These are phyloP conservation scores for Suillus tomentosus DNA, from an alignment of 768 basidiomycete species.

Conservation along the genomic window DNA sequence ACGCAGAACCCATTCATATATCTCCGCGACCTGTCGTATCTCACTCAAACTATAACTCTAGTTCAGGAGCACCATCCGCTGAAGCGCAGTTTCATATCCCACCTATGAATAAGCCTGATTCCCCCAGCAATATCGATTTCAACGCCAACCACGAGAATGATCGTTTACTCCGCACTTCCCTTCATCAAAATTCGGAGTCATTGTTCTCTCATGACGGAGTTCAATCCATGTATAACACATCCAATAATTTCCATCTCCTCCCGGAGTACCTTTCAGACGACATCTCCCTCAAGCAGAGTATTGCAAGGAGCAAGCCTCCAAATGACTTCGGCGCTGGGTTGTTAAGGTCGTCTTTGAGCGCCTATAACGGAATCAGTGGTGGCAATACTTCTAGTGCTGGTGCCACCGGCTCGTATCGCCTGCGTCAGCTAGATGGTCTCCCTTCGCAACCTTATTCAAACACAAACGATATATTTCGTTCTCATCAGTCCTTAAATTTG, in stretches of 20 bases:
- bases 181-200: slow-evolving; percentile 31
- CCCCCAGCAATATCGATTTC: slow-evolving; percentile 43
- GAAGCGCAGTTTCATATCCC: slow-evolving; percentile 53
- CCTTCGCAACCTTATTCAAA: slow-evolving; percentile 29
- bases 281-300: slow-evolving; percentile 34
- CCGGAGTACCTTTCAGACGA: slow-evolving; percentile 38
- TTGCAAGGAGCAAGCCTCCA: slow-evolving; percentile 28
- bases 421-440: slow-evolving; percentile 37
- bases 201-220: slow-evolving; percentile 33
- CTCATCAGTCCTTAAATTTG: slow-evolving; percentile 28
- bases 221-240: slow-evolving; percentile 46
- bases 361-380: slow-evolving; percentile 30
- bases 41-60: slow-evolving; percentile 53
- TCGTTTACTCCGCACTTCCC: slow-evolving; percentile 28
- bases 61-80: slow-evolving; percentile 51
- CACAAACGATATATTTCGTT: too few relatives aligned
- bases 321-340: slow-evolving; percentile 38
- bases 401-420: slow-evolving; percentile 35
- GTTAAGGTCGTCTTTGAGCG: slow-evolving; percentile 38
- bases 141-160: slow-evolving; percentile 37
- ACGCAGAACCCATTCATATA: too few relatives aligned
- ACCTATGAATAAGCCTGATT: slow-evolving; percentile 54
- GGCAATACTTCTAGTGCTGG: slow-evolving; percentile 24
- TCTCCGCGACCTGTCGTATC: slow-evolving; percentile 42
- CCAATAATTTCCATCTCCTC: slow-evolving; percentile 31